Percentiles rank a stretch among this genome's conserved stretches.
Evolutionary conservation across 345 rosid genomes (phyloP).

Genomic region (Gossypium stocksii): DNA sequence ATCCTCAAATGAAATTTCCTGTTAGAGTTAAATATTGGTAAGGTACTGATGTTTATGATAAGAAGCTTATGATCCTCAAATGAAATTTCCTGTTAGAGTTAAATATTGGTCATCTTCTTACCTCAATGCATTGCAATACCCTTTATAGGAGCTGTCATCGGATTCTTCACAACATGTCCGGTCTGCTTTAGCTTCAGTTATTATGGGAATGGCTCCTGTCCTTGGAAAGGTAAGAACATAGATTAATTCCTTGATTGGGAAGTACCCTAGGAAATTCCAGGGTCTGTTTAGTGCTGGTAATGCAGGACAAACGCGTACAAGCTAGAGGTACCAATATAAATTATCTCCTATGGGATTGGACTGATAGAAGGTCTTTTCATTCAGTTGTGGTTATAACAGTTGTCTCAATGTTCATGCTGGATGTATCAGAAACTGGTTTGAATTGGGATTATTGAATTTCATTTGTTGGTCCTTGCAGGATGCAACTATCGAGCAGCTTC

Average conservation of each 20-base stretch:
- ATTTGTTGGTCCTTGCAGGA: constrained; percentile 45
- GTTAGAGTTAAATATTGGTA: no score
- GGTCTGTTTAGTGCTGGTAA: not conserved
- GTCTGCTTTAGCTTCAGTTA: constrained; percentile 95
- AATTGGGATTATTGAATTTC: constrained; percentile 12
- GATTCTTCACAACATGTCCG: constrained; percentile 99
- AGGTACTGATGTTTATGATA: constrained; percentile 40
- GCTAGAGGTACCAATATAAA: not conserved
- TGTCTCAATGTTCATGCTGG: constrained; percentile 1
- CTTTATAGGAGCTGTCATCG: constrained; percentile 73
- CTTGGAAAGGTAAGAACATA: constrained; percentile 42
- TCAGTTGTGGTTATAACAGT: constrained; percentile 3
- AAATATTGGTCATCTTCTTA: constrained; percentile 5
- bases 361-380: not conserved
- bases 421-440: not conserved
- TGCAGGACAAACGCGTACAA: not conserved
- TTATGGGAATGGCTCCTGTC: constrained; percentile 99
- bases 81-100: not conserved
- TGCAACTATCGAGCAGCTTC: constrained; percentile 91
- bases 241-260: not conserved
- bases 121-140: constrained; percentile 16
- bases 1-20: not conserved
- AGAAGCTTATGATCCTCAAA: constrained; percentile 2
- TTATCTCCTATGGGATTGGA: not conserved
- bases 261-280: not conserved